Evolutionary conservation across 305 asterid species (phyloP), one percentile per base, ranked within the genome.

Genomic region (Rubia tinctorum): DNA sequence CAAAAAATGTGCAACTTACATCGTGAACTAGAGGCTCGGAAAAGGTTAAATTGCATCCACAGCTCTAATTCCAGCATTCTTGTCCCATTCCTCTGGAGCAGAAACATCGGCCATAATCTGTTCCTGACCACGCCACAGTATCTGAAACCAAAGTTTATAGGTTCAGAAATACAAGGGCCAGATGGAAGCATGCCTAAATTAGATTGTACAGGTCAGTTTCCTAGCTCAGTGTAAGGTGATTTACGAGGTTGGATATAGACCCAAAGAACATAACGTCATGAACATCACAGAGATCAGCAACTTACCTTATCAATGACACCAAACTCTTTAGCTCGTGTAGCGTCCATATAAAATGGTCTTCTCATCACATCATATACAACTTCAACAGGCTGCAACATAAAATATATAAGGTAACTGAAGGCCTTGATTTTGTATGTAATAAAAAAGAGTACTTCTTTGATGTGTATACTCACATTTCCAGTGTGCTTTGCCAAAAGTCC

Each of bases 251-350:
- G 71, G 47, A 49, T 13, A 37, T 30, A 25, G 56, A 49, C 45
- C 60, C 8, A 6, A 30, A 27, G 22, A 65, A 22, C 22, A 18
- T 23, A 37, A 60, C 67, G 6, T 17, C 40, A 64, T 55, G 27
- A 30, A 51, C 37, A 69, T n/a, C 62, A 71, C 25, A 49, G 20
- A 18, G 62, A 66, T 39, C 73, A 79, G 68, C 77, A 75, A 77
- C 83, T 65, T 69, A 88, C 98, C 91, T 87, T 87, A 77, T 93
- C 97, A 60, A 88, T 81, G 73, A 93, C 96, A 12, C 96, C 98
- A 79, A 93, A 93, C 27, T 91, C 92, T 82, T 77, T 88, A 77
- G 98, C 97, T 84, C 64, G 80, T 25, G 80, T 68, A 49, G 97
- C 23, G 76, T 90, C 88, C 98, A 91, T 93, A 77, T 91, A 87